phyloP scores from a whole-genome alignment of 495 filamentous ascomycete species.

The Hypoxylon trugodes region DNA sequence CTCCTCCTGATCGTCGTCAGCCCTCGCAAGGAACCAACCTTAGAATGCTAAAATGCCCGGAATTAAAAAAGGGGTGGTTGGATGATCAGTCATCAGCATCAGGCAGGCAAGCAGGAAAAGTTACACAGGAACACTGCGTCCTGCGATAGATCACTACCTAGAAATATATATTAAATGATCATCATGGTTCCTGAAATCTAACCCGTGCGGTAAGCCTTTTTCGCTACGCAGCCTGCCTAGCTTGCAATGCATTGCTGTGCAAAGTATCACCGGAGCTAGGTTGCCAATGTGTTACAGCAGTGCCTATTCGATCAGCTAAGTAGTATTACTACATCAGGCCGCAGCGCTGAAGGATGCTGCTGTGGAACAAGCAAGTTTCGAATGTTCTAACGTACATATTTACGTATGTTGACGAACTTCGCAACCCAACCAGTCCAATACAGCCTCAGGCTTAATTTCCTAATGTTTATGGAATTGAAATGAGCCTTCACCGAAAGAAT shows the following conservation, averaged over 20 bases:
- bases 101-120: slow-evolving; percentile 9
- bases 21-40: slow-evolving; percentile 10
- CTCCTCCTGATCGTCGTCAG: slow-evolving; percentile 36
- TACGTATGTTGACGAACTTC: slow-evolving; percentile 10
- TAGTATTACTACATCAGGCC: slow-evolving; percentile 28
- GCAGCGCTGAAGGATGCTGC: slow-evolving; percentile 27
- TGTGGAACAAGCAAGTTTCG: slow-evolving; percentile 31
- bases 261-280: no score
- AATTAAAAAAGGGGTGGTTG: slow-evolving; percentile 38
- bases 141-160: slow-evolving; percentile 23
- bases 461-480: no score
- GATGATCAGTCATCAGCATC: slow-evolving; percentile 36
- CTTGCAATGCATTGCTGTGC: neutral
- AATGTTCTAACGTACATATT: slow-evolving; percentile 26
- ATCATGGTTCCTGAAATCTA: slow-evolving; percentile 32
- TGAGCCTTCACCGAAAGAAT: slow-evolving; percentile 27
- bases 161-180: slow-evolving; percentile 35
- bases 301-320: slow-evolving; percentile 26
- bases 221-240: slow-evolving; percentile 10
- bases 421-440: slow-evolving; percentile 17
- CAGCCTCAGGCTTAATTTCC: slow-evolving; percentile 22
- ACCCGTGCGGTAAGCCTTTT: slow-evolving; percentile 16
- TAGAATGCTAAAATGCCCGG: slow-evolving; percentile 25
- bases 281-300: slow-evolving; percentile 9
- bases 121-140: slow-evolving; percentile 24